phyloP scores from a whole-genome alignment of 345 rosid genomes.

The Syzygium aqueum region DNA sequence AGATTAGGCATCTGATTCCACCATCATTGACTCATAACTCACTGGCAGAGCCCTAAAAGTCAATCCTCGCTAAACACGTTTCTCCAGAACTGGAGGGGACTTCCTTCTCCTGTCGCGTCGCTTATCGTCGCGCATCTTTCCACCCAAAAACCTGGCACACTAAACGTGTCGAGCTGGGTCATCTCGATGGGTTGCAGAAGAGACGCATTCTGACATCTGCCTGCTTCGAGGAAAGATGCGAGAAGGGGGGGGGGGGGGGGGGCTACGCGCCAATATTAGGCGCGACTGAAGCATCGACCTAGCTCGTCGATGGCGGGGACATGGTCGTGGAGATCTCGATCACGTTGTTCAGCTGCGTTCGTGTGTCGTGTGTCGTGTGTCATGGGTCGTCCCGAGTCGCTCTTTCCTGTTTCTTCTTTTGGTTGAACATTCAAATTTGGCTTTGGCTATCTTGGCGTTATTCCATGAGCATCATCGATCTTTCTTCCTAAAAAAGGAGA shows the following conservation, averaged over 20 bases:
- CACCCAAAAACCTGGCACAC: background rate
- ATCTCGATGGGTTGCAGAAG: background rate
- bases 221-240: background rate
- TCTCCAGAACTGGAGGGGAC: background rate
- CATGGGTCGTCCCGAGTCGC: background rate
- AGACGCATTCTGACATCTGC: background rate
- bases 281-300: background rate
- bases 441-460: background rate
- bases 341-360: background rate
- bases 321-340: background rate
- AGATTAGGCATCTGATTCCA: background rate
- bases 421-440: background rate
- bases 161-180: background rate
- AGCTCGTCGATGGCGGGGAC: background rate
- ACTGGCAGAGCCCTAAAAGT: background rate
- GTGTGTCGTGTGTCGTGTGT: too few relatives aligned
- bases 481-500: background rate
- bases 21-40: background rate
- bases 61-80: background rate
- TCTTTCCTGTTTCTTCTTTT: background rate
- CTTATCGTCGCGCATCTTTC: background rate
- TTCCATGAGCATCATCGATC: background rate
- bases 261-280: background rate
- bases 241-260: background rate
- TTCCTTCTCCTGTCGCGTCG: background rate